phyloP scores from a whole-genome alignment of 148 eudicot genomes.

The Chenopodium album region DNA sequence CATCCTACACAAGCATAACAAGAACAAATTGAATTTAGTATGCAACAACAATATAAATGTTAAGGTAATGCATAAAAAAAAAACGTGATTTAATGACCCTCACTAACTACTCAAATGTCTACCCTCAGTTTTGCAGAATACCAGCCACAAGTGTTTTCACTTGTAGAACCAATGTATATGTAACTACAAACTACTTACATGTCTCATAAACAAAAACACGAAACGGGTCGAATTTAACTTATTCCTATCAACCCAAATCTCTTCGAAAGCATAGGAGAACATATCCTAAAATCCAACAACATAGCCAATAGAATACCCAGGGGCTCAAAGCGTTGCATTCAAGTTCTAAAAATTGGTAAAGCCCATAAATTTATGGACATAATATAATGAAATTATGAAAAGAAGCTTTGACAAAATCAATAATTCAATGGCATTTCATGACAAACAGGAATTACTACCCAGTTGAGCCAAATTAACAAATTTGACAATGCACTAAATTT shows the following conservation, averaged over 20 bases:
- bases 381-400: background rate
- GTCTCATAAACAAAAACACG: background rate
- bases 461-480: background rate
- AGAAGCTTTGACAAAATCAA: background rate
- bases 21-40: conserved; percentile 8
- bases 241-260: background rate
- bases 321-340: background rate
- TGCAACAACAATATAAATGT: background rate
- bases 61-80: background rate
- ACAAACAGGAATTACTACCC: background rate
- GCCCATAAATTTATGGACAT: background rate
- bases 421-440: background rate
- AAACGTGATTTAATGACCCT: background rate
- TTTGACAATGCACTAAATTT: background rate
- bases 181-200: background rate
- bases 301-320: background rate
- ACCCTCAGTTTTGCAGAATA: background rate
- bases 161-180: background rate
- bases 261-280: background rate
- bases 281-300: background rate
- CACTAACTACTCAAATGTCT: background rate
- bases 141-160: background rate
- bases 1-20: conserved; percentile 40
- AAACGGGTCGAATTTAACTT: background rate
- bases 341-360: background rate